Evolutionary conservation across 2,329 filamentous ascomycete genomes (phyloP), one percentile per base, ranked within the genome.

Genomic region (Xylaria sp.): DNA sequence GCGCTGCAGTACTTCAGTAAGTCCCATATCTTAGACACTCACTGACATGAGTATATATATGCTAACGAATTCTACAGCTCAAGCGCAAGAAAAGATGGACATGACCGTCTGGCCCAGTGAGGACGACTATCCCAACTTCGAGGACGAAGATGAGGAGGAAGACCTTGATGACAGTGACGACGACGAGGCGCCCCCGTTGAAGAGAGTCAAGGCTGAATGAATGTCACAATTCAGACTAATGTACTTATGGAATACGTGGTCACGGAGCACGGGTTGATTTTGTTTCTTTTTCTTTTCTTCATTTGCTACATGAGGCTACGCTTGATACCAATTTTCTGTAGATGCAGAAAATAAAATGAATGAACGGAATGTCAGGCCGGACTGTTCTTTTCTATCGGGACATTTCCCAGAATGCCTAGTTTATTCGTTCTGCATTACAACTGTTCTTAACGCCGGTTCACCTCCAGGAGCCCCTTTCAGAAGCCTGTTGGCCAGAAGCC

Each of bases 1-100:
- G 93, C 92, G 59, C 87, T 96, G 74, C 91, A 90, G 74, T 95
- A 94, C 78, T 97, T 94, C 78, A 89, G 91, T 94, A 79, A 77
- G 90, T 83, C 2, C 37, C 49, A 9, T 23, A 8, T 2, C 6
- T 18, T 2, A 16, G 16, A 50, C 47, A 39, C 37, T 39, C 23
- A 39, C 11, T 39, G 2, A 8, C 2, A 4, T 39, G 37, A 9
- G 37, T 5, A 11, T 39, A 30, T 6, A 34, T 9, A 39, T 48
- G n/a, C 61, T 83, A 72, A 82, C 71, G 57, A 55, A 54, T 51
- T 58, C 44, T 56, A 16, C 72, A 85, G 87, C 83, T 56, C 83
- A 90, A 76, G 89, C 90, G 51, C 85, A 88, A 71, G 88, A 91
- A 68, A 78, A 83, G 58, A 86, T 87, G 54, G 82, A 83, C 9